phyloP scores from a whole-genome alignment of 306 rosid species.

The Casuarina glauca region DNA sequence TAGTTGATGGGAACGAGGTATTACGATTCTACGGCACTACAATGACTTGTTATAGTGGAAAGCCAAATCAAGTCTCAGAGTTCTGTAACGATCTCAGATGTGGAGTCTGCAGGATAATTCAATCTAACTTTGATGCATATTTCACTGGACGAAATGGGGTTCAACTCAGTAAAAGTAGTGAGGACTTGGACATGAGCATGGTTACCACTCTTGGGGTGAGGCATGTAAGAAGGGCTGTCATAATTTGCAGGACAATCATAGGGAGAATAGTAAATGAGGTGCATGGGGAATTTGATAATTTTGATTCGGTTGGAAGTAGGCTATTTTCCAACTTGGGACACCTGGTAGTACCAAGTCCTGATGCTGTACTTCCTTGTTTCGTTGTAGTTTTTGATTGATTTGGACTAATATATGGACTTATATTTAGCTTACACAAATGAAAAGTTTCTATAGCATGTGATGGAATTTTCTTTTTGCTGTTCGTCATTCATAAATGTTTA shows the following conservation, averaged over 20 bases:
- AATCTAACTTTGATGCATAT: constrained; percentile 42
- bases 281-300: constrained; percentile 32
- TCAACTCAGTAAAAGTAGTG: constrained; percentile 36
- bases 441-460: not conserved
- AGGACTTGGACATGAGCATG: constrained; percentile 27
- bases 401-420: not conserved
- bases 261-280: constrained; percentile 38
- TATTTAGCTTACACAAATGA: not conserved
- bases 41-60: constrained; percentile 48
- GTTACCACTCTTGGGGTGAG: constrained; percentile 26
- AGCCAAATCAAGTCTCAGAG: constrained; percentile 39
- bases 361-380: constrained; percentile 79
- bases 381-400: constrained; percentile 54
- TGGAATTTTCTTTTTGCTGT: not conserved
- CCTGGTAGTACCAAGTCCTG: constrained; percentile 44
- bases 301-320: constrained; percentile 25
- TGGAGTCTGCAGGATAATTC: constrained; percentile 54
- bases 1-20: constrained; percentile 71
- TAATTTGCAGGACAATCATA: constrained; percentile 73
- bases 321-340: constrained; percentile 40
- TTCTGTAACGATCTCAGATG: constrained; percentile 51
- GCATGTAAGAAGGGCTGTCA: constrained; percentile 54
- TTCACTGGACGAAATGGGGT: constrained; percentile 19
- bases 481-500: too few relatives aligned
- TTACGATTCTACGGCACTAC: constrained; percentile 57